These are phyloP conservation scores for Colletotrichum chlorophyti DNA, from an alignment of 2,329 filamentous ascomycete species.

Conservation along the genomic window DNA sequence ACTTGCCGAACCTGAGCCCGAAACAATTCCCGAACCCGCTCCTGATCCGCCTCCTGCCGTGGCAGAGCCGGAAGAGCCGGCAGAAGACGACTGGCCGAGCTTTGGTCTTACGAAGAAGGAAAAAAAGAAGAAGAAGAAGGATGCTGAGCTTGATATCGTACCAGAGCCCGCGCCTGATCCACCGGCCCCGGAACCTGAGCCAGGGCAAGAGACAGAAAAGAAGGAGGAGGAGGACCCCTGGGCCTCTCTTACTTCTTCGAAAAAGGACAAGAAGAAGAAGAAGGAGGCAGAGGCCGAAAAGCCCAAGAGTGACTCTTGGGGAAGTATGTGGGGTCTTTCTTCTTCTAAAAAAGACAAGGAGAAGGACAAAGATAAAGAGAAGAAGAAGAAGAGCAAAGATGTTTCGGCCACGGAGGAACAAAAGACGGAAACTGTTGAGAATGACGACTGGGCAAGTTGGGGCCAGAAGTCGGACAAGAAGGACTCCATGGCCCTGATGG, in stretches of 20 bases:
- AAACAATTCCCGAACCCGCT: slow-evolving; percentile 1
- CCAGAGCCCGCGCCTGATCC: slow-evolving; percentile 12
- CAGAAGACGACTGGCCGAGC: slow-evolving; percentile 37
- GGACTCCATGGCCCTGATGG: slow-evolving; percentile 41
- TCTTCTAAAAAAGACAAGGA: slow-evolving; percentile 39
- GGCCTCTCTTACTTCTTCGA: slow-evolving; percentile 33
- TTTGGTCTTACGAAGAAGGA: slow-evolving; percentile 38
- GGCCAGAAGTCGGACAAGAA: slow-evolving; percentile 53
- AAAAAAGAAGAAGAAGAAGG: slow-evolving; percentile 36
- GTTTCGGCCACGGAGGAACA: slow-evolving; percentile 31
- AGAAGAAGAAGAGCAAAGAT: slow-evolving; percentile 38
- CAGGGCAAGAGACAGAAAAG: slow-evolving; percentile 39
- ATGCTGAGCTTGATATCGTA: slow-evolving; percentile 31
- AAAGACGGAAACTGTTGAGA: slow-evolving; percentile 10
- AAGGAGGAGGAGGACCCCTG: slow-evolving; percentile 43
- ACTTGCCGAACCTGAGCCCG: slow-evolving; percentile 25
- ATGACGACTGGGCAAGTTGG: slow-evolving; percentile 31
- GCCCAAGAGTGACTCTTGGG: slow-evolving; percentile 29
- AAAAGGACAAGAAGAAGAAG: slow-evolving; percentile 41
- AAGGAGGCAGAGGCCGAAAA: slow-evolving; percentile 34
- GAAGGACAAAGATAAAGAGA: slow-evolving; percentile 37
- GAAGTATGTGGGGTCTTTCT: slow-evolving; percentile 32
- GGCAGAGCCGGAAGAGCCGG: slow-evolving; percentile 13
- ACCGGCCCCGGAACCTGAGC: slow-evolving; percentile 31
- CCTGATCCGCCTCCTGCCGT: slow-evolving; percentile 32